phyloP scores from a whole-genome alignment of 352 stramenopile species.

The Pythium myriotylum region DNA sequence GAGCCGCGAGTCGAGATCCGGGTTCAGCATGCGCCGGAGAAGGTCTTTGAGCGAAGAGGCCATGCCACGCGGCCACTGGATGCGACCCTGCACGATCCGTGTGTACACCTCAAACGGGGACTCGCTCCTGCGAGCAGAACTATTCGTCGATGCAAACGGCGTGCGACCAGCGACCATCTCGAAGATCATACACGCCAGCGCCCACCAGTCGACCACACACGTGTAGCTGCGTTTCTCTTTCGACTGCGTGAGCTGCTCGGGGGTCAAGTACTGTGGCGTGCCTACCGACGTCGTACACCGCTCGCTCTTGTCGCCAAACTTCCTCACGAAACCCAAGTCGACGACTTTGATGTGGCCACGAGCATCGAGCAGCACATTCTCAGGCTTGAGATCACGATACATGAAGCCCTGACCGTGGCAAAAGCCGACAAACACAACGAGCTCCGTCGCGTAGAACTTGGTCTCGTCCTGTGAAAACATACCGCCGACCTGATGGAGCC shows the following conservation, averaged over 20 bases:
- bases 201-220: constrained; percentile 84
- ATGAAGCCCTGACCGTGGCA: constrained; percentile 64
- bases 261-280: constrained; percentile 73
- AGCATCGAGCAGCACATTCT: constrained; percentile 89
- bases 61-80: constrained; percentile 57
- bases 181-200: constrained; percentile 78
- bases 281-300: constrained; percentile 60
- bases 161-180: constrained; percentile 74
- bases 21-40: constrained; percentile 63
- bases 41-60: constrained; percentile 54
- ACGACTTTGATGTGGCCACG: constrained; percentile 67
- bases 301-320: constrained; percentile 34
- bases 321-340: constrained; percentile 71
- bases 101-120: constrained; percentile 87
- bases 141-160: constrained; percentile 54
- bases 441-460: constrained; percentile 79
- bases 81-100: constrained; percentile 69
- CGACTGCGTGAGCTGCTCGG: constrained; percentile 72
- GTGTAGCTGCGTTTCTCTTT: constrained; percentile 67
- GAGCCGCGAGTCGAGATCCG: constrained; percentile 53
- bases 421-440: constrained; percentile 58
- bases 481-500: constrained; percentile 50
- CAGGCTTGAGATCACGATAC: constrained; percentile 90
- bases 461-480: constrained; percentile 62
- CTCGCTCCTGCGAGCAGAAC: constrained; percentile 45